These are phyloP conservation scores for Acanthamoeba triangularis DNA, from an alignment of 208 protist genomes.

Conservation along the genomic window DNA sequence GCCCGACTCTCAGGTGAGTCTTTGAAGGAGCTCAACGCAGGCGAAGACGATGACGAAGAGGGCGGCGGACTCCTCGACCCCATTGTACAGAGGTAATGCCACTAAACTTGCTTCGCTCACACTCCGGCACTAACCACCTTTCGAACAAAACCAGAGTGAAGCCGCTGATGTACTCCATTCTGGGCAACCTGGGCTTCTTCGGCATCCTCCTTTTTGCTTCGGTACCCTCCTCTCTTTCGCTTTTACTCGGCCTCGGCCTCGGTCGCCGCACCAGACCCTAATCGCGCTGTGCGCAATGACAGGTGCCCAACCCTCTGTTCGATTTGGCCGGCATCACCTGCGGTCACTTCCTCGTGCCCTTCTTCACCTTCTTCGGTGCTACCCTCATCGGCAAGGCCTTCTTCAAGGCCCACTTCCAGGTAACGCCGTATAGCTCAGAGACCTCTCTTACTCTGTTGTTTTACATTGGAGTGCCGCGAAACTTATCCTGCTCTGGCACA, in stretches of 20 bases:
- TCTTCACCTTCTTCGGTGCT: slow-evolving; percentile 97
- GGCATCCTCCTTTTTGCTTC: slow-evolving; percentile 96
- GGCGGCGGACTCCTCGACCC: not conserved
- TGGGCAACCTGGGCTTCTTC: slow-evolving; percentile 95
- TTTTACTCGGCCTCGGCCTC: not conserved
- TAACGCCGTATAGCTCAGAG: not conserved
- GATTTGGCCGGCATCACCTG: slow-evolving; percentile 98
- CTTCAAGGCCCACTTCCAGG: slow-evolving; percentile 83
- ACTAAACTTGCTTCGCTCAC: too few relatives aligned
- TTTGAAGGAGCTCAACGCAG: slow-evolving; percentile 9
- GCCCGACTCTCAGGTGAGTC: not conserved
- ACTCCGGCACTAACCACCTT: too few relatives aligned
- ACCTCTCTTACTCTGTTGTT: too few relatives aligned
- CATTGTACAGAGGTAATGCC: not conserved
- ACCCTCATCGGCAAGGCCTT: slow-evolving; percentile 97
- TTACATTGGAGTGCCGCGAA: too few relatives aligned
- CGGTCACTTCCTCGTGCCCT: slow-evolving; percentile 97
- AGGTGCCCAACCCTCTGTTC: slow-evolving; percentile 97
- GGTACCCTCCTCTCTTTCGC: not conserved
- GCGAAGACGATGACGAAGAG: not conserved
- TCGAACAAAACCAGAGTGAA: not conserved
- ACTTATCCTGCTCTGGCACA: too few relatives aligned
- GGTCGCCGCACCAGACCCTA: not conserved
- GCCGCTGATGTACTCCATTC: slow-evolving; percentile 12
- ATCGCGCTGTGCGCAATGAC: slow-evolving; percentile 94